Conservation (phyloP, 2,329 filamentous ascomycete genomes). For the Macrophomina pseudophaseolina region DNA sequence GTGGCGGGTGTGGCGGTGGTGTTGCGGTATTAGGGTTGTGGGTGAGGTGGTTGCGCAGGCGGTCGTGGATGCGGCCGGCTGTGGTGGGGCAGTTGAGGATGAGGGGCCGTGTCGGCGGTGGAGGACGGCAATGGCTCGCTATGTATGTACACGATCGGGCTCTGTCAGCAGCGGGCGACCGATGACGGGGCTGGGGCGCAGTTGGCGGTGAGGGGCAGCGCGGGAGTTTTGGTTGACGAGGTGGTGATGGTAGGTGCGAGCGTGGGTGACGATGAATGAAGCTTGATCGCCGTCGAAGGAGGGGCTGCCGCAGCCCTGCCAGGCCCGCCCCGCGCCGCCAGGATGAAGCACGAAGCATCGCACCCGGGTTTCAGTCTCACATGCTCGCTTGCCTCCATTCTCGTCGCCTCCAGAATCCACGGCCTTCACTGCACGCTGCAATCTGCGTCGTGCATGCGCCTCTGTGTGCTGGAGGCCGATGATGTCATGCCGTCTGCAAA, state of each 20-base stretch:
- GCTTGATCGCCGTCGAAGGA: slow-evolving; percentile 22
- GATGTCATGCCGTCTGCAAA: slow-evolving; percentile 2
- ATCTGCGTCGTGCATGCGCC: background rate
- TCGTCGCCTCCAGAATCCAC: background rate
- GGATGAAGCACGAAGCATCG: slow-evolving; percentile 21
- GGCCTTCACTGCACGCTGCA: background rate
- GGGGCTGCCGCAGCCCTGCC: slow-evolving; percentile 14
- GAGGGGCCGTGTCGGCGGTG: background rate
- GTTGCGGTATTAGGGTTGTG: background rate
- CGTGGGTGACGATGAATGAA: background rate
- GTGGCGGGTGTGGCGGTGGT: background rate
- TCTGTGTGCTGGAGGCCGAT: background rate
- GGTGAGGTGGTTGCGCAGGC: background rate
- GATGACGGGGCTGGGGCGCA: background rate
- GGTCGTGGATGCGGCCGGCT: slow-evolving; percentile 7
- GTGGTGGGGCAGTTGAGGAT: slow-evolving; percentile 18
- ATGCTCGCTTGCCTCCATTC: slow-evolving; percentile 1
- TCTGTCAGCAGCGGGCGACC: background rate
- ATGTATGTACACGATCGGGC: slow-evolving; percentile 2
- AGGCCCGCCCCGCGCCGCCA: slow-evolving; percentile 16
- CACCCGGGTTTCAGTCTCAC: slow-evolving; percentile 24
- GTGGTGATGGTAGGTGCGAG: slow-evolving; percentile 19
- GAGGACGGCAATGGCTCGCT: background rate
- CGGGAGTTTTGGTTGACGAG: background rate
- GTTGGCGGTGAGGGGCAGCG: slow-evolving; percentile 6